Base-by-base conservation (phyloP, 768 basidiomycete genomes). In the Aureoboletus auriporus region DNA sequence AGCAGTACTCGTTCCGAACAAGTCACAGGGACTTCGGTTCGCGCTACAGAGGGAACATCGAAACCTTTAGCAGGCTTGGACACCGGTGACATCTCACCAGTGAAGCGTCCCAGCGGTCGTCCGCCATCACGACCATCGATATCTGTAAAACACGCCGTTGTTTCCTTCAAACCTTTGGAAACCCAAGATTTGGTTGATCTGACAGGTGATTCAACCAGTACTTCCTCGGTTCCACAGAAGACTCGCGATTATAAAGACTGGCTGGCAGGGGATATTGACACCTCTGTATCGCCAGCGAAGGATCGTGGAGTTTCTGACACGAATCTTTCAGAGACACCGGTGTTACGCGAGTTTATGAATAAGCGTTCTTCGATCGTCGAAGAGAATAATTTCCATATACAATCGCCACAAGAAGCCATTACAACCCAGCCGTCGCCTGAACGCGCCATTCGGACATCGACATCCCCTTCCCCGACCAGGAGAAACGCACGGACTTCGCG, bases 311-410 rank as follows among this genome's bases (percentile, higher is more conserved):
- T 47, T 20, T 44, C 53, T 20, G 52, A 57, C n/a, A 37, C 42
- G 20, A 50, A 63, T 23, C 40, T 27, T 34, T 47, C 62, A 34
- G 67, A 71, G 39, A 64, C 71, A 17, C 77, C 83, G 4, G 69
- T 84, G 28, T 65, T 88, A 43, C 81, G 86, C 46, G 78, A 83
- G 16, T 85, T 84, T 14, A 84, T 84, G 17, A 80, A 80, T 60
- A 89, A 88, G 67, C 79, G 84, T 11, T 78, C 84, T 31, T 87
- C 86, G 3, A 74, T 78, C 44, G 77, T 86, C 30, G 76, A 85
- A 56, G 75, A 72, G 51, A 74, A 67, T 20, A 62, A 53, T 11
- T 44, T 67, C 20, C 55, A 44, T 27, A 47, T 69, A 33, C 62
- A 59, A 44, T 48, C 54, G 3, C 64, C 66, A 26, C 68, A 69